Percentiles rank a stretch among this genome's conserved stretches.
These are phyloP conservation scores for Aspergillus campestris DNA, from an alignment of 495 filamentous ascomycete species.

Conservation along the genomic window DNA sequence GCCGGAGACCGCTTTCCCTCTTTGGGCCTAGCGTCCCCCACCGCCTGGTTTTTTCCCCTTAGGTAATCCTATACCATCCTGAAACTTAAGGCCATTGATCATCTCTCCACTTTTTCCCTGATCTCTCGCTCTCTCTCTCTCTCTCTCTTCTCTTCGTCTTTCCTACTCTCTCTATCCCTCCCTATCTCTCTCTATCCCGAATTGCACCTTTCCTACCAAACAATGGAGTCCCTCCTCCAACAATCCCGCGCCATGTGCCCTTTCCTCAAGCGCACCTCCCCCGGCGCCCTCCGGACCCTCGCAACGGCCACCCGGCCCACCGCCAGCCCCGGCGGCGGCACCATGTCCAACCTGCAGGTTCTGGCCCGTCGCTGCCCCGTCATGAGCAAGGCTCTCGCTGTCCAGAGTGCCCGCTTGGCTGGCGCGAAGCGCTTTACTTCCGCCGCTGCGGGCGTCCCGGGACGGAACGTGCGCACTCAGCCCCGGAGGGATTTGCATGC, in stretches of 20 bases:
- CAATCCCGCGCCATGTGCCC: constrained; percentile 94
- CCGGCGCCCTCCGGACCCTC: constrained; percentile 78
- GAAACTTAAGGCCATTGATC: constrained; percentile 1
- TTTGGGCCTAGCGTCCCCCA: too few species aligned
- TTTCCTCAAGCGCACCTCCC: constrained; percentile 90
- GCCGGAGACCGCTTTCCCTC: too few species aligned
- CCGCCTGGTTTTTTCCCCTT: too few species aligned
- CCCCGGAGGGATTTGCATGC: constrained; percentile 74
- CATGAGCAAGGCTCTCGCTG: constrained; percentile 94
- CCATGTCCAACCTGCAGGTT: constrained; percentile 94
- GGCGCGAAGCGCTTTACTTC: constrained; percentile 40
- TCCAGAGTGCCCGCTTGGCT: constrained; percentile 63
- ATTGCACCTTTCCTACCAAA: background rate
- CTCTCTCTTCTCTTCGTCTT: background rate
- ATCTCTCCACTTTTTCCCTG: constrained; percentile 1
- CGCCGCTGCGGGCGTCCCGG: constrained; percentile 26
- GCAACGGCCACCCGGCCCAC: constrained; percentile 67
- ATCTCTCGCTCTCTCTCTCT: background rate
- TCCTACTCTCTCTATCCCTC: constrained; percentile 1
- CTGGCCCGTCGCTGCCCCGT: constrained; percentile 92
- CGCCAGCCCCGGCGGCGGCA: constrained; percentile 71
- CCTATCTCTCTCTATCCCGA: background rate
- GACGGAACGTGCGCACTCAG: constrained; percentile 22
- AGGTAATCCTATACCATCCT: background rate
- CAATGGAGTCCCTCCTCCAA: constrained; percentile 88